Evolutionary conservation across 805 yeast genomes (phyloP).

Genomic region (Saturnispora kantuleensis): DNA sequence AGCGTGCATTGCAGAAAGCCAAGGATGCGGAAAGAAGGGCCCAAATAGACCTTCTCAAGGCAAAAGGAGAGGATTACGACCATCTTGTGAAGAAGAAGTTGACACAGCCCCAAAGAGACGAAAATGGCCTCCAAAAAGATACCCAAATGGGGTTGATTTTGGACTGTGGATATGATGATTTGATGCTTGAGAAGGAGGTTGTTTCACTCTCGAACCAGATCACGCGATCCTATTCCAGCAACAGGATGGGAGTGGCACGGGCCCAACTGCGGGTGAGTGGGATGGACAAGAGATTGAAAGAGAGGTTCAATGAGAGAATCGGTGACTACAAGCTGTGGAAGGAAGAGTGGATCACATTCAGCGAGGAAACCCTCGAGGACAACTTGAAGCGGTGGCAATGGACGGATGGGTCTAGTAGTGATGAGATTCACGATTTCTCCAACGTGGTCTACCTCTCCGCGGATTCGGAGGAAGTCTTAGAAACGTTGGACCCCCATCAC

Average conservation of each 20-base stretch:
- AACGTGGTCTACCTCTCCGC: conserved; percentile 69
- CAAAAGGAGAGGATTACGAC: conserved; percentile 28
- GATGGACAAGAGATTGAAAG: conserved; percentile 53
- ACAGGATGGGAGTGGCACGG: conserved; percentile 28
- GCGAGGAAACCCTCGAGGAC: conserved; percentile 29
- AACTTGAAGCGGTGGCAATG: conserved; percentile 16
- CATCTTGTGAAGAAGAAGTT: conserved; percentile 27
- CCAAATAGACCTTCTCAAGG: conserved; percentile 27
- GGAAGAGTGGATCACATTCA: conserved; percentile 39
- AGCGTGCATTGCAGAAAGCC: conserved; percentile 46
- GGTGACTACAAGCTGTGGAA: conserved; percentile 61
- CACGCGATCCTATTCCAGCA: conserved; percentile 72
- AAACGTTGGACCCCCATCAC: conserved; percentile 51
- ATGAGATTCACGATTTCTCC: conserved; percentile 22
- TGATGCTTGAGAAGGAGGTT: conserved; percentile 68
- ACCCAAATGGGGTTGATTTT: conserved; percentile 51
- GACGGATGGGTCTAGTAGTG: conserved; percentile 53
- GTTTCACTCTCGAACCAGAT: conserved; percentile 72
- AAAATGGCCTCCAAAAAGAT: conserved; percentile 34
- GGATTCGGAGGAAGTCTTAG: conserved; percentile 67
- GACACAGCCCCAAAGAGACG: conserved; percentile 20
- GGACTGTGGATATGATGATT: conserved; percentile 86
- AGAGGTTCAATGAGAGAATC: conserved; percentile 58
- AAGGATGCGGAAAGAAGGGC: conserved; percentile 24
- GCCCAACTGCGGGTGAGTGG: conserved; percentile 54